phyloP scores from a whole-genome alignment of 2,329 filamentous ascomycete species.

The Macroventuria anomochaeta region DNA sequence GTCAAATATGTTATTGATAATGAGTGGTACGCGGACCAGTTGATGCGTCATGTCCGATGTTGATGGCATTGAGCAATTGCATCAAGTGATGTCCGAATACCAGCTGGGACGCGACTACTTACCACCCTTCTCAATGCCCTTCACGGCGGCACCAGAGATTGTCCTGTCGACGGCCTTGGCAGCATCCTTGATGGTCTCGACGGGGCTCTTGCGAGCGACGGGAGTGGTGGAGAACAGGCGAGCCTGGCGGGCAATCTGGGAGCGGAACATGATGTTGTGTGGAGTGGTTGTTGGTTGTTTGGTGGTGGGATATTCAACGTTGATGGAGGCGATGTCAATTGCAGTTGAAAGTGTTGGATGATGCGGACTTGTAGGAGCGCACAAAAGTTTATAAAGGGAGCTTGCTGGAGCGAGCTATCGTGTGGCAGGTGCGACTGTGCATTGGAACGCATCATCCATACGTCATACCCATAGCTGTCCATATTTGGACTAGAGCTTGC shows the following conservation, averaged over 20 bases:
- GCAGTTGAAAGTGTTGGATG: slow-evolving; percentile 11
- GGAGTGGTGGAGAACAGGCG: slow-evolving; percentile 63
- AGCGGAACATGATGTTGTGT: slow-evolving; percentile 54
- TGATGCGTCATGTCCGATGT: background rate
- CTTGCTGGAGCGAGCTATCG: background rate
- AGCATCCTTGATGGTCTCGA: slow-evolving; percentile 64
- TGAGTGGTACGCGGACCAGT: background rate
- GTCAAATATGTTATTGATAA: slow-evolving; percentile 17
- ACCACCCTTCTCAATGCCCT: slow-evolving; percentile 69
- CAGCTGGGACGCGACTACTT: slow-evolving; percentile 44
- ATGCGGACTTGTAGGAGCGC: background rate
- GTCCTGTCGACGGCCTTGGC: slow-evolving; percentile 64
- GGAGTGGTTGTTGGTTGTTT: slow-evolving; percentile 4
- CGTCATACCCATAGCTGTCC: slow-evolving; percentile 3
- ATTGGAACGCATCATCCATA: too few relatives aligned
- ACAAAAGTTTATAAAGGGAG: slow-evolving; percentile 14
- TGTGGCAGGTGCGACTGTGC: slow-evolving; percentile 2
- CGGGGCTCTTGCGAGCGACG: slow-evolving; percentile 57
- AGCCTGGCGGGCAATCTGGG: slow-evolving; percentile 52
- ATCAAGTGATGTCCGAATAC: background rate
- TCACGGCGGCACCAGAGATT: slow-evolving; percentile 62
- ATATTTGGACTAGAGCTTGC: too few relatives aligned
- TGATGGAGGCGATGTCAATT: slow-evolving; percentile 5
- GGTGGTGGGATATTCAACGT: slow-evolving; percentile 10
- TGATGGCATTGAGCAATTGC: background rate